Base-by-base conservation (phyloP, 2,329 filamentous ascomycete genomes). In the Fusarium ambrosium region DNA sequence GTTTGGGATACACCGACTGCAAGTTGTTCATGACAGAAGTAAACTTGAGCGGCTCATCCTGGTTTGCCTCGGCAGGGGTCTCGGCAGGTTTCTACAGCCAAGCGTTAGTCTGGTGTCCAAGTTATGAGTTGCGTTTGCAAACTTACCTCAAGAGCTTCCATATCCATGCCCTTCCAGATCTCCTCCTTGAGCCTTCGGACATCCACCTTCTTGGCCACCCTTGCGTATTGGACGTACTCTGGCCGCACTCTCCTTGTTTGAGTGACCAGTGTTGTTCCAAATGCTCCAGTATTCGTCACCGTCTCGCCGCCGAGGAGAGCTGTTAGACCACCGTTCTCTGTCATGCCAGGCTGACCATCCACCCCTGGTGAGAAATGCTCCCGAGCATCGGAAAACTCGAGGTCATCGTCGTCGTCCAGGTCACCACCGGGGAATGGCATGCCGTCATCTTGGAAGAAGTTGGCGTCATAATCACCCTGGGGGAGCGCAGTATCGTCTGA, bases 381-480 rank as follows among this genome's bases (percentile, higher is more conserved):
- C 55, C 92, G 87, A 34, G 94, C 94, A 81, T 97, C 94, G 5
- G 93, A 93, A 82, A 97, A 97, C 78, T 93, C 92, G 69, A 89
- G 79, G 62, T 93, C 92, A 58, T 93, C 92, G 64, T 94, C 93
- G 32, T 88, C 87, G 20, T 89, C 87, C 24, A 87, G 83, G 56
- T 87, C 86, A 6, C 87, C 91, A 13, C 90, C 92, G 2, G 90
- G 86, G 78, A 94, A 89, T 2, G 92, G 92, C 73, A 95, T 86
- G 2, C 89, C 92, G 77, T 96, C 94, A 79, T 98, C 97, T 79
- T 97, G 93, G 86, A 98, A 99, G 89, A 98, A 99, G 83, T 98
- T 94, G 69, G 97, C 96, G 81, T 98, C 95, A 83, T 98, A 99
- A 80, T 97, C 92, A 70, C 95, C 95, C 77, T 91, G 87, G 4